Evolutionary conservation across 306 rosid species (phyloP).

Genomic region (Bauhinia variegata): DNA sequence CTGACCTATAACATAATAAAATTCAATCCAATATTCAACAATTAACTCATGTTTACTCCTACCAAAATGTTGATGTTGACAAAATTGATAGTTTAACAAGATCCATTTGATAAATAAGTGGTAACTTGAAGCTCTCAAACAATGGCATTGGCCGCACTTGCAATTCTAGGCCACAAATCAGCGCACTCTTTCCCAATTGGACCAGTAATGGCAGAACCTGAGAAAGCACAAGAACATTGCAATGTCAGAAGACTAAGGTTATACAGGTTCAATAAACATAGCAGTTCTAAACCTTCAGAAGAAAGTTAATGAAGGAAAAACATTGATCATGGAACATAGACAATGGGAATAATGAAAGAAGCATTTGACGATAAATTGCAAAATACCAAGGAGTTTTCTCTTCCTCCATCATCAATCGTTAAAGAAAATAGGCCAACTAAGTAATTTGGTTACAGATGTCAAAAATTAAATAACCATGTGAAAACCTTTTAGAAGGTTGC

Average conservation of each 20-base stretch:
- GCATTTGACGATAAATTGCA: background rate
- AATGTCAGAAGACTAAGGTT: background rate
- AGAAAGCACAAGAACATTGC: background rate
- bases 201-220: constrained; percentile 66
- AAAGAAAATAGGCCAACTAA: background rate
- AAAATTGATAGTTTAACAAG: background rate
- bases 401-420: background rate
- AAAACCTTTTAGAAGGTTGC: background rate
- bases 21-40: background rate
- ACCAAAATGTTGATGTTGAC: background rate
- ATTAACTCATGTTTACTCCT: background rate
- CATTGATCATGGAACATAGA: too few relatives aligned
- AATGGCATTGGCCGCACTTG: constrained; percentile 62
- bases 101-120: background rate
- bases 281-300: background rate
- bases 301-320: background rate
- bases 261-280: background rate
- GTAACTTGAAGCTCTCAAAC: constrained; percentile 31
- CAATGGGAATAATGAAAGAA: background rate
- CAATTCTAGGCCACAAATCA: constrained; percentile 65
- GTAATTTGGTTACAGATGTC: background rate
- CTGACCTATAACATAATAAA: too few relatives aligned
- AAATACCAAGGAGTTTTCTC: background rate
- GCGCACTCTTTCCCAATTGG: constrained; percentile 71
- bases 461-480: background rate